Evolutionary conservation across 805 yeast genomes (phyloP), one percentile per base, ranked within the genome.

Genomic region (Dipodascopsis uninucleata): DNA sequence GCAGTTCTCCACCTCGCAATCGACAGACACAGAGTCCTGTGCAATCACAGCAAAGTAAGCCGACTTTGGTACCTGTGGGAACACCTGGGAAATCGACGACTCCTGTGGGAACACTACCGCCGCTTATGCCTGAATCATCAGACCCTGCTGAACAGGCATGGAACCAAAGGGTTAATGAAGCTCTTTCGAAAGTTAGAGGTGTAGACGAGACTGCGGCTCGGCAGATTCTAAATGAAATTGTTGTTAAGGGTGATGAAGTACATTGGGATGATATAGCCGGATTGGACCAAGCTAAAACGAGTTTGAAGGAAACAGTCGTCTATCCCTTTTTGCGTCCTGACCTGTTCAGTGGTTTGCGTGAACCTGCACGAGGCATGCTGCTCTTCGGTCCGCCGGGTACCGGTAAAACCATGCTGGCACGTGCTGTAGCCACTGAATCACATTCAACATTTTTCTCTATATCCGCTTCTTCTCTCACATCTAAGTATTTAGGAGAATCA

Each of bases 381-480:
- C 67, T 90, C 32, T 90, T 88, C 69, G 98, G 98, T 0, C 97
- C 98, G 2, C 97, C 97, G 0, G 98, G 98, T n/a, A 90, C 97
- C 0, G 97, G 97, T 45, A 90, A 93, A 61, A 89, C 97, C 1
- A 89, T 90, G 97, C 74, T 90, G 55, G 97, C 97, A 0, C 73
- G 96, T 53, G 96, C 97, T 0, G 97, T 93, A 2, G 97, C 97
- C 2, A 85, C 94, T 2, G 97, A 93, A 68, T 83, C 96, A 5
- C 81, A 83, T 48, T 86, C 96, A 0, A 89, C 96, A 0, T 90
- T 90, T 61, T 90, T 90, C 64, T 79, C 93, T 20, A 88, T 90
- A 25, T 82, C 90, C 54, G 94, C 96, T 1, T 85, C 96, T 0
- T 82, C 94, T 4, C 71, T 90, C 51, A 84, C 96, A 2, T 87